Base-by-base conservation (phyloP, 305 asterid genomes). In the Solanum aculeatissimum region DNA sequence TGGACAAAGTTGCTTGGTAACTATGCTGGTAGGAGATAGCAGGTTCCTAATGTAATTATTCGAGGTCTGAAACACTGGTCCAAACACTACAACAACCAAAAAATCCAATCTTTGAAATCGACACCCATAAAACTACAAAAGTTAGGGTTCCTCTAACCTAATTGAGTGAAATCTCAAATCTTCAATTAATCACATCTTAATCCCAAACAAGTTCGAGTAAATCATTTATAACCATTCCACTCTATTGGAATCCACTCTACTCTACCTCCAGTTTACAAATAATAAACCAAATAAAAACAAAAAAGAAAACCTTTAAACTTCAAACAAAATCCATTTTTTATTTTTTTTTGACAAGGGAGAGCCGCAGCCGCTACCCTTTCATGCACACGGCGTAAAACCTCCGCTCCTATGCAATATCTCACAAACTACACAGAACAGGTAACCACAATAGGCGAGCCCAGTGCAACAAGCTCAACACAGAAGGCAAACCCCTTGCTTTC, bases 101-200 rank as follows among this genome's bases (percentile, higher is more conserved):
- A 55, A 55, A 81, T 25, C 45, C 51, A 82, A 66, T 19, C 66
- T 66, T 82, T 63, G 60, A 66, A 66, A 45, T 42, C 65, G 43
- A 27, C 27, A 6, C 65, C 35, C 35, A 63, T 43, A 14, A 65
- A 45, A 45, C 29, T 66, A 82, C 55, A 45, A 54, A 85, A 49
- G 82, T 49, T 49, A 86, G 89, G 91, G 90, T 70, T 87, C 86
- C 25, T 58, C 42, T 32, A 79, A 29, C 70, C 47, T 40, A 70
- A 42, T 6, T 4, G 80, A 6, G n/a, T 40, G 55, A 71, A 71
- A 40, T 21, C 14, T 71, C 80, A n/a, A 47, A 7, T 32, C 15
- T 23, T 27, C 54, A 74, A 45, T 27, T 21, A 23, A 72, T 45
- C 0, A 15, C 74, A 11, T 66, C 74, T 32, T 32, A 66, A 32